phyloP scores from a whole-genome alignment of 257 asterid genomes.

The Nicotiana knightiana region DNA sequence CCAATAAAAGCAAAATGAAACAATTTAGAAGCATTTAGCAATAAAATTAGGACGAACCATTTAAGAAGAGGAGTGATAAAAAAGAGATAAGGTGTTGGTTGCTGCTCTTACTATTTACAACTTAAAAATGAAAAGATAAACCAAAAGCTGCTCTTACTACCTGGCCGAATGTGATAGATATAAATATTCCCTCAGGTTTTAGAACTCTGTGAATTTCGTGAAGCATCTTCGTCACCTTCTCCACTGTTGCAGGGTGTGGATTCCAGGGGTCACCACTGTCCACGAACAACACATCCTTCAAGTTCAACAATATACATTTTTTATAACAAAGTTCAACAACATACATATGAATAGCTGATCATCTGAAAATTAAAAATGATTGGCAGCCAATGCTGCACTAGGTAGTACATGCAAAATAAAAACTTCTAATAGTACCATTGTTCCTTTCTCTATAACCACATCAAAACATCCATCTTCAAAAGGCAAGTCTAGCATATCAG shows the following conservation, averaged over 20 bases:
- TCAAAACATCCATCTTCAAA: conserved; percentile 74
- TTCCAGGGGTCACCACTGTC: conserved; percentile 99
- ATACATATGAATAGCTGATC: conserved; percentile 1
- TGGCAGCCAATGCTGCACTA: neutral
- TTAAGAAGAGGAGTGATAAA: neutral
- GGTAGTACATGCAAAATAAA: neutral
- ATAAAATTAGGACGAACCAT: neutral
- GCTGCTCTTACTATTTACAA: conserved; percentile 1
- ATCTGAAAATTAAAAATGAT: neutral
- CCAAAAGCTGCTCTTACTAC: conserved; percentile 25
- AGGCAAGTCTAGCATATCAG: conserved; percentile 95
- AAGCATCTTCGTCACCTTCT: conserved; percentile 77
- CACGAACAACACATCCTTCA: conserved; percentile 92
- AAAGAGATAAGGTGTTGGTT: neutral
- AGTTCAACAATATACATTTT: conserved; percentile 13
- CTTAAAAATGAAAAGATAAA: too few species aligned
- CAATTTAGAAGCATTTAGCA: neutral
- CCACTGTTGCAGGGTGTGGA: conserved; percentile 65
- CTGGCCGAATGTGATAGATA: conserved; percentile 93
- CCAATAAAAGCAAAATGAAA: neutral
- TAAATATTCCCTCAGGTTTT: conserved; percentile 75
- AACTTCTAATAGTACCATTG: conserved; percentile 57
- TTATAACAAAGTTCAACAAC: conserved; percentile 6
- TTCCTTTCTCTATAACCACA: conserved; percentile 95
- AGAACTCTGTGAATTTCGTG: conserved; percentile 74